Base-by-base conservation (phyloP, 768 basidiomycete genomes). In the Austroboletus festivus region DNA sequence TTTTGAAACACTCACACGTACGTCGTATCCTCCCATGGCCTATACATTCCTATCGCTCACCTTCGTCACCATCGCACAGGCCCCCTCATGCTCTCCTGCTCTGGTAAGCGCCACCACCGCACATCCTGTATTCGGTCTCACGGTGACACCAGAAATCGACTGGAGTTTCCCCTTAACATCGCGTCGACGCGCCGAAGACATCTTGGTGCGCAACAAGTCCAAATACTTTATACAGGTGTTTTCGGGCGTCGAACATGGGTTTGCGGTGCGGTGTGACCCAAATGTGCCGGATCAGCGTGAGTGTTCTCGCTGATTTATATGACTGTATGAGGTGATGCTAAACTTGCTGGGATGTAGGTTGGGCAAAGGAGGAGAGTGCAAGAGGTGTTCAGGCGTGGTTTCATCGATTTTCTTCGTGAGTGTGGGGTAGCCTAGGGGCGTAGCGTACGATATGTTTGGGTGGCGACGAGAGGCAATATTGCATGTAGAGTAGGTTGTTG, bases 331-430 rank as follows among this genome's bases (percentile, higher is more conserved):
- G 18, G 35, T 37, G 35, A 28, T 15, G 18, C 13, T 18, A 4
- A 18, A n/a, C n/a, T 35, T 37, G 18, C 19, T 13, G n/a, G 16
- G 4, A 18, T 37, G 6, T 34, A 82, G 79, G 79, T 18, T 81
- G 78, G 79, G 77, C 77, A 4, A 81, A 80, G 59, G 80, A 82
- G 47, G 76, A 81, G 48, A 74, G 76, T 15, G 79, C 79, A 2
- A 67, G 71, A 3, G 72, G 73, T 21, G 67, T 80, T 31, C 57
- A 72, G 11, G 62, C 54, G 2, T 82, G 79, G 78, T 79, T 80
- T 56, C 57, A 61, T 35, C 60, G 77, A 11, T 79, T 80, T 10
- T 23, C 42, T 23, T 55, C 23, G 15, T 57, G n/a, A 46, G 5
- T 28, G 28, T n/a, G n/a, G n/a, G n/a, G n/a, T n/a, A n/a, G n/a